Percentiles rank a stretch among this genome's conserved stretches.
phyloP scores from a whole-genome alignment of 306 rosid species.

The Fagus sylvatica region DNA sequence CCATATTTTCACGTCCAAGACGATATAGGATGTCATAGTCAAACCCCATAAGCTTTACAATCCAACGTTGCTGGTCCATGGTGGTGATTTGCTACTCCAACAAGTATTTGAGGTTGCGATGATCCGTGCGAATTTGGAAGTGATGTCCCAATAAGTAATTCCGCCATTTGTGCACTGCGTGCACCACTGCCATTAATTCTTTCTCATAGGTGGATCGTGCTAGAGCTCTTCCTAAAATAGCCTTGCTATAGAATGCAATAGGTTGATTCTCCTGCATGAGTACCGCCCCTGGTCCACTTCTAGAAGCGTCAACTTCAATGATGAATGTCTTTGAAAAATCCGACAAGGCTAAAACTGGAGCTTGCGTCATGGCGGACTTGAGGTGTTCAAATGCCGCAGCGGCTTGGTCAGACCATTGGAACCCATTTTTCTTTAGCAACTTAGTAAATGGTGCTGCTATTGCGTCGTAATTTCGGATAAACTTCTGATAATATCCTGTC shows the following conservation, averaged over 20 bases:
- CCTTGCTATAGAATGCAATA: background rate
- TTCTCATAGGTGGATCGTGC: background rate
- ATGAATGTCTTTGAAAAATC: background rate
- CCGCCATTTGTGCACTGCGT: background rate
- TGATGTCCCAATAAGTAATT: background rate
- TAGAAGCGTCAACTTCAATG: background rate
- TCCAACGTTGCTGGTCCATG: background rate
- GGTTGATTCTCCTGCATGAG: background rate
- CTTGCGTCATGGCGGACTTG: background rate
- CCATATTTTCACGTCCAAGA: background rate
- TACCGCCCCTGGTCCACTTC: background rate
- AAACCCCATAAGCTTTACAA: background rate
- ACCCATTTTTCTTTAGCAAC: background rate
- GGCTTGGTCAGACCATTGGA: background rate
- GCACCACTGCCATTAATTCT: background rate
- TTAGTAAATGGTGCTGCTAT: background rate
- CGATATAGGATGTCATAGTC: background rate
- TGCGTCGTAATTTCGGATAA: background rate
- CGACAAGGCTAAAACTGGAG: background rate
- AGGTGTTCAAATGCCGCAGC: background rate
- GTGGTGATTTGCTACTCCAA: background rate
- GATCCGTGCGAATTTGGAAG: background rate
- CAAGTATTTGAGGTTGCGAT: background rate
- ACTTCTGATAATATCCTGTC: background rate
- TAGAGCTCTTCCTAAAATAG: too few relatives aligned